Percentiles rank a stretch among this genome's conserved stretches.
Conservation (phyloP, 148 eudicot species). For the Rhododendron molle region DNA sequence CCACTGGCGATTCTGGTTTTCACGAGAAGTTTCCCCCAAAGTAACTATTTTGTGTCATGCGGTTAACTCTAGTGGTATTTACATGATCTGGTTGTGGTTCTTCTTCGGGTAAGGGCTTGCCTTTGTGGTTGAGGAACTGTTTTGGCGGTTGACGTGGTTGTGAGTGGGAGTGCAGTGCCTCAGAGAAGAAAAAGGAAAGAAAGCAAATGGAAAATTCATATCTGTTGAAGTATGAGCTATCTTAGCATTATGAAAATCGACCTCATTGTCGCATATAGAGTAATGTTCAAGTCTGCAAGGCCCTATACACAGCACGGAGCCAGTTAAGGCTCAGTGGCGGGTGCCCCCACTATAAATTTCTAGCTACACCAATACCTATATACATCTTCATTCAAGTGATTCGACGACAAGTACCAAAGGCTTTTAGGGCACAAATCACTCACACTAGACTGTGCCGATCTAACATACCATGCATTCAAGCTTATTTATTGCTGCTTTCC, state of each 20-base stretch:
- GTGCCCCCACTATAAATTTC: neutral
- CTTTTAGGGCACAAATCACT: neutral
- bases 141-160: neutral
- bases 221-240: neutral
- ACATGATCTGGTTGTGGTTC: neutral
- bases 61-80: neutral
- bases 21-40: neutral
- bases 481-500: no score
- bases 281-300: neutral
- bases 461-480: neutral
- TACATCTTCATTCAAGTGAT: neutral
- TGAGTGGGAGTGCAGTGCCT: neutral
- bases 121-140: neutral
- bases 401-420: neutral
- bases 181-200: neutral
- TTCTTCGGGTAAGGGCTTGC: neutral
- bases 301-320: neutral
- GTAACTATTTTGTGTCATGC: neutral
- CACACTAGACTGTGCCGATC: neutral
- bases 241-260: neutral
- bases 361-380: neutral
- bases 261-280: neutral
- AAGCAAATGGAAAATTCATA: neutral
- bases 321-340: neutral
- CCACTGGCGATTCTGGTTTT: neutral